Percentiles rank a stretch among this genome's conserved stretches.
Conservation (phyloP, 2,329 filamentous ascomycete species). For the Diaporthe velutina region DNA sequence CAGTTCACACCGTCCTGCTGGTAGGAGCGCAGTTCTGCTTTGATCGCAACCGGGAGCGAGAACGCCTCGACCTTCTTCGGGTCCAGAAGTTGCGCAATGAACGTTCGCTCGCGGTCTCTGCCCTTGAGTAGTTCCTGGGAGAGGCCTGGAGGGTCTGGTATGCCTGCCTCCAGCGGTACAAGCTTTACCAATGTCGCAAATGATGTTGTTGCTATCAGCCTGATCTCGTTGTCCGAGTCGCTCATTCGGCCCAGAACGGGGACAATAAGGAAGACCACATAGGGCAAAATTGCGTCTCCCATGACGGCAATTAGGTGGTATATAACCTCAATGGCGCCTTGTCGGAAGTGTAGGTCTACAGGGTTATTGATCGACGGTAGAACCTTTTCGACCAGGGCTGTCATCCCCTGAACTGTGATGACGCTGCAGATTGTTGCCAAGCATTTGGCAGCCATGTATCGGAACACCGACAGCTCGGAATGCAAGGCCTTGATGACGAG, state of each 20-base stretch:
- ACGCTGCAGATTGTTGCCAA: constrained; percentile 98
- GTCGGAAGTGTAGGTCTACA: constrained; percentile 86
- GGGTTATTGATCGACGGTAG: constrained; percentile 93
- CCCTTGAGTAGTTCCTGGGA: constrained; percentile 90
- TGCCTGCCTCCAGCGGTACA: constrained; percentile 95
- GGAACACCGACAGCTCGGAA: constrained; percentile 89
- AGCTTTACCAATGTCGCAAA: constrained; percentile 98
- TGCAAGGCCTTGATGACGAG: constrained; percentile 89
- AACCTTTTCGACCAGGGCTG: constrained; percentile 92
- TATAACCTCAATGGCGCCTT: constrained; percentile 94
- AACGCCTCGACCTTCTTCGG: constrained; percentile 97
- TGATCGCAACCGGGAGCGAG: constrained; percentile 94
- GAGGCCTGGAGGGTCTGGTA: constrained; percentile 93
- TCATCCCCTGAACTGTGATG: constrained; percentile 95
- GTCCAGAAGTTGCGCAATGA: constrained; percentile 96
- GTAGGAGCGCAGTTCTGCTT: constrained; percentile 94
- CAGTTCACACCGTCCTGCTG: constrained; percentile 99
- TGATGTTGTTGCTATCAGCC: constrained; percentile 93
- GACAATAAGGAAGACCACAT: constrained; percentile 98
- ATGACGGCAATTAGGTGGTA: constrained; percentile 99
- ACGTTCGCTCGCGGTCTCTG: constrained; percentile 93
- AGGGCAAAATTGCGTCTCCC: constrained; percentile 95
- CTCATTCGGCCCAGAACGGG: constrained; percentile 98
- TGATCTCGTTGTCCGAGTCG: constrained; percentile 95
- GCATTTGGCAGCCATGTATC: constrained; percentile 97